phyloP scores from a whole-genome alignment of 2,329 filamentous ascomycete species.

The Metarhizium robertsii region DNA sequence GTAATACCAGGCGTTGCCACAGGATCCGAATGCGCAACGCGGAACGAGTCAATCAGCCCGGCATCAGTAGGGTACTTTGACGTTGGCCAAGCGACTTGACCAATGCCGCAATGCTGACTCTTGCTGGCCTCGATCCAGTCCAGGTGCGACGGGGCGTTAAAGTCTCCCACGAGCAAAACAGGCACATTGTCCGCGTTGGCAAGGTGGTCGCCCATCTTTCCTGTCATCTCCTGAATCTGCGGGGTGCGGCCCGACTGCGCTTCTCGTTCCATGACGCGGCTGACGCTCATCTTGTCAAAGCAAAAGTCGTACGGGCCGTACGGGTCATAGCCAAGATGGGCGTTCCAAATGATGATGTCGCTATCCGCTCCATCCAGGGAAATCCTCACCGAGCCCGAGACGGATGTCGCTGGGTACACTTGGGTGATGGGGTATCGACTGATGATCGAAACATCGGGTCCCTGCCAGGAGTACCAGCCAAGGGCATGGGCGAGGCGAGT shows the following conservation, averaged over 20 bases:
- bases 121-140: slow-evolving; percentile 24
- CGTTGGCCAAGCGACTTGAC: slow-evolving; percentile 24
- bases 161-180: slow-evolving; percentile 27
- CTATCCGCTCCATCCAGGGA: slow-evolving; percentile 19
- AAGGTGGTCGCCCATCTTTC: slow-evolving; percentile 19
- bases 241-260: slow-evolving; percentile 24
- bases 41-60: slow-evolving; percentile 28
- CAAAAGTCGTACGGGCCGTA: slow-evolving; percentile 33
- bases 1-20: slow-evolving; percentile 20
- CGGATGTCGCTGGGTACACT: slow-evolving; percentile 13
- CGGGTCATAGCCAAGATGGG: slow-evolving; percentile 25
- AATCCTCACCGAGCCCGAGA: slow-evolving; percentile 23
- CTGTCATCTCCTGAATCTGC: slow-evolving; percentile 23
- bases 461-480: slow-evolving; percentile 27
- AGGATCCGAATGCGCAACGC: slow-evolving; percentile 24
- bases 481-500: slow-evolving; percentile 24
- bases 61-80: slow-evolving; percentile 21
- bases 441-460: slow-evolving; percentile 22
- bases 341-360: slow-evolving; percentile 22
- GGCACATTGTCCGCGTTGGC: slow-evolving; percentile 19
- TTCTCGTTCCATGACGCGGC: slow-evolving; percentile 22
- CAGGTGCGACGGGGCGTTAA: slow-evolving; percentile 32
- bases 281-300: slow-evolving; percentile 21
- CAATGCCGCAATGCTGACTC: slow-evolving; percentile 25
- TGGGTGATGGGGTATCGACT: slow-evolving; percentile 27